These are phyloP conservation scores for Hypoxylon subgilvum DNA, from an alignment of 495 filamentous ascomycete genomes.

Conservation along the genomic window DNA sequence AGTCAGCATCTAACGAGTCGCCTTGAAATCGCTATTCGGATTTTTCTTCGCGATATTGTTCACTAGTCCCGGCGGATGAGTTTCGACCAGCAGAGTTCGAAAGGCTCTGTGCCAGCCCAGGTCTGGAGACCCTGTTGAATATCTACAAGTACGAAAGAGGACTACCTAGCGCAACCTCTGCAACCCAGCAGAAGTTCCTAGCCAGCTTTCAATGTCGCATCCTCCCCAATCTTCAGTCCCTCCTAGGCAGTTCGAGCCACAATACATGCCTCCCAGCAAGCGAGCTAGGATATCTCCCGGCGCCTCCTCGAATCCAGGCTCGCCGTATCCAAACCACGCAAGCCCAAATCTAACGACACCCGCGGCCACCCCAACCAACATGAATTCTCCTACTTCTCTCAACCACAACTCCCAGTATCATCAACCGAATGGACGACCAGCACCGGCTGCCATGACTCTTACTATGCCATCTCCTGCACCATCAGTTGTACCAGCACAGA, in stretches of 20 bases:
- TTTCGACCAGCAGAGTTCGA: constrained; percentile 23
- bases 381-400: constrained; percentile 31
- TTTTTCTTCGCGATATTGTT: constrained; percentile 1
- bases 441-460: constrained; percentile 10
- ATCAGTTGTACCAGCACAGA: constrained; percentile 11
- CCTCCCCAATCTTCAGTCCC: constrained; percentile 33
- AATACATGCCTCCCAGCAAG: constrained; percentile 65
- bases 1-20: constrained; percentile 12
- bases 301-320: constrained; percentile 47
- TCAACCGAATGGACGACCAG: constrained; percentile 26
- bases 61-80: constrained; percentile 28
- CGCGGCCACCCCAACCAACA: constrained; percentile 24
- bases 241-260: constrained; percentile 45
- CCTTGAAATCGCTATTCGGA: background rate
- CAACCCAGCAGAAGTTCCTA: background rate
- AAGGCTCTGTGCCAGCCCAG: constrained; percentile 40
- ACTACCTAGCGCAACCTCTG: constrained; percentile 2
- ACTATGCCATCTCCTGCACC: constrained; percentile 31
- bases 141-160: too few species aligned
- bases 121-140: constrained; percentile 18
- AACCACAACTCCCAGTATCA: constrained; percentile 41
- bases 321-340: constrained; percentile 36
- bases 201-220: constrained; percentile 33
- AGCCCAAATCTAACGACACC: constrained; percentile 41
- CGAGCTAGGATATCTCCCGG: constrained; percentile 72